Base-by-base conservation (phyloP, 2,329 filamentous ascomycete genomes). In the Ophiostoma populinum region DNA sequence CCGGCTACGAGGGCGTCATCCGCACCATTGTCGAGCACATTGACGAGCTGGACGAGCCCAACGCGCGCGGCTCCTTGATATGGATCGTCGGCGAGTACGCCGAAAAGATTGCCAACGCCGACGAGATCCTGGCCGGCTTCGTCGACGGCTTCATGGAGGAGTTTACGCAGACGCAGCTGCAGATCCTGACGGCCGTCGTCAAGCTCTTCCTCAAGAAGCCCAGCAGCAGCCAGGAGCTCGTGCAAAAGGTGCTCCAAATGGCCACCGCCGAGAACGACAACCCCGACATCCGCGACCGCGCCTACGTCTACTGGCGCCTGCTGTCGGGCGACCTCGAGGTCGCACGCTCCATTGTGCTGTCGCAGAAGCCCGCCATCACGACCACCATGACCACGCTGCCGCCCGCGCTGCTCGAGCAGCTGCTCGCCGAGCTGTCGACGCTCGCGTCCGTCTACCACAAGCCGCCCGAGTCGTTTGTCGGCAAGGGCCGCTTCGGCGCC, bases 61-160 rank as follows among this genome's bases (percentile, higher is more conserved):
- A 85, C 47, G 90, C 90, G 6, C 67, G 90, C 49, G 86, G 80
- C 3, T 80, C 87, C 16, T 62, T 98, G 40, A 95, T 98, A 49
- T 98, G 90, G 90, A 95, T 98, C 46, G 87, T 98, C 6, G 90
- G 90, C 46, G 90, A 98, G 55, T 98, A 98, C 52, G 90, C 90
- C 1, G 90, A 98, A 62, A 98, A 98, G 65, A 98, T 98, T 50
- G 92, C 73, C 59, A 95, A 98, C 48, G 90, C 90, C n/a, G 85
- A 86, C 43, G 83, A 95, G 46, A 95, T 98, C 42, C 58, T 98
- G 40, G 68, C 75, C 35, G 76, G 80, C 13, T 98, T 98, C 50
- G 87, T 94, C 10, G 90, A 95, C 37, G 78, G 75, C 1, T 95
- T 98, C 54, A 80, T 80, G 54, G 90, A 95, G 53, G 90, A 98